Conservation (phyloP, 2,329 filamentous ascomycete species). For the Cercospora sp. region DNA sequence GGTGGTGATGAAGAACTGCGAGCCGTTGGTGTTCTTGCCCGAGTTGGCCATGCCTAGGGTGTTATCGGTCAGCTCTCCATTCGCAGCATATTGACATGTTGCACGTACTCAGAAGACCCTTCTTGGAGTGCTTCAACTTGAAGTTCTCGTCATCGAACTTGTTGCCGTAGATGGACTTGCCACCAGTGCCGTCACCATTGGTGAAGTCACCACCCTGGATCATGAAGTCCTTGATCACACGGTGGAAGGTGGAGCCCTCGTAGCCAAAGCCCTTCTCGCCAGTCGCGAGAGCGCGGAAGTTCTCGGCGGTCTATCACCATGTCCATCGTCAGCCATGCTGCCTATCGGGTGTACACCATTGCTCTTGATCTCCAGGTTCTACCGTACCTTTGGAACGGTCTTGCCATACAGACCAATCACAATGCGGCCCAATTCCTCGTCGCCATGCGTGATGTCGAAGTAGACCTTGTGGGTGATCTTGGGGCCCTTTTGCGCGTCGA, state of each 20-base stretch:
- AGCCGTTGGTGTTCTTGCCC: conserved; percentile 82
- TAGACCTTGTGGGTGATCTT: conserved; percentile 59
- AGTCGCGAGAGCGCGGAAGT: conserved; percentile 78
- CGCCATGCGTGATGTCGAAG: conserved; percentile 80
- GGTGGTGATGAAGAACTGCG: conserved; percentile 90
- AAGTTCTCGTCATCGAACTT: conserved; percentile 92
- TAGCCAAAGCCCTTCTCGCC: conserved; percentile 87
- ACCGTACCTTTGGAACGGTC: conserved; percentile 70
- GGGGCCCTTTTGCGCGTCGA: conserved; percentile 77
- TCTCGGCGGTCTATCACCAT: conserved; percentile 60
- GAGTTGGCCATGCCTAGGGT: conserved; percentile 76
- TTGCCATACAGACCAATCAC: conserved; percentile 84
- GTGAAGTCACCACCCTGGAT: conserved; percentile 91
- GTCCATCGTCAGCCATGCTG: conserved; percentile 4
- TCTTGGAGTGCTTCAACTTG: conserved; percentile 88
- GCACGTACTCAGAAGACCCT: conserved; percentile 69
- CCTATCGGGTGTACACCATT: background rate
- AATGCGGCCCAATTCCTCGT: conserved; percentile 70
- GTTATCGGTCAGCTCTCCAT: background rate
- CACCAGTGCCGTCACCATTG: conserved; percentile 76
- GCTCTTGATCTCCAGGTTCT: background rate
- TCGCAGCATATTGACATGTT: background rate
- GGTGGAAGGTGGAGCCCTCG: conserved; percentile 80
- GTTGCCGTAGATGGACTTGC: conserved; percentile 84
- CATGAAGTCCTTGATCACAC: conserved; percentile 89